Base-by-base conservation (phyloP, 164 flowering plant genomes). In the Sedum album region DNA sequence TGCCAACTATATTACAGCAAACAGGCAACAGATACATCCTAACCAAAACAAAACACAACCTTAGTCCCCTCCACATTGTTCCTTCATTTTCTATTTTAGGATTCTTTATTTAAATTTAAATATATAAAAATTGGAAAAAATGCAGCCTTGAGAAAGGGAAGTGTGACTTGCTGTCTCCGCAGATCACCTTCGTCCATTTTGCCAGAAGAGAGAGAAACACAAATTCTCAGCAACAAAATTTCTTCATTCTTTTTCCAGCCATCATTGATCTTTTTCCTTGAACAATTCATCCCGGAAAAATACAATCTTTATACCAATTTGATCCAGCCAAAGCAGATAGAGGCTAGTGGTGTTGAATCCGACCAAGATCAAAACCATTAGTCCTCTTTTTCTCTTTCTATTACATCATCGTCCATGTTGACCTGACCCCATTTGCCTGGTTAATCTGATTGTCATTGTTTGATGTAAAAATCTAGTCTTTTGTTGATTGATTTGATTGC, bases 11-110 rank as follows among this genome's bases (percentile, higher is more conserved):
- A n/a, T n/a, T n/a, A 6, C 9, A 51, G n/a, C n/a, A n/a, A n/a
- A n/a, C n/a, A n/a, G n/a, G n/a, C n/a, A n/a, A n/a, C n/a, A n/a
- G n/a, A n/a, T n/a, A n/a, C n/a, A n/a, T n/a, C n/a, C n/a, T n/a
- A n/a, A 51, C 60, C 28, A 51, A 51, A n/a, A 20, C 26, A 51
- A n/a, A 23, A 23, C 20, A 49, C 55, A 49, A n/a, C 30, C 30
- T 55, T 55, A 55, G 60, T 55, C 60, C 31, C 60, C 60, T 26
- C 60, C 60, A 55, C 53, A 48, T 46, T 46, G 53, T 48, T 48
- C 18, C 15, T 21, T 53, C 60, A 23, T 21, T 13, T n/a, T n/a
- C 26, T 51, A 5, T 51, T n/a, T 42, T 14, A 42, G 46, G 14
- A 42, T 14, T 42, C 13, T 1, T 42, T 5, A 8, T 4, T 14